A percentile compares a stretch with the other conserved stretches of the same genome.
Evolutionary conservation across 257 asterid genomes (phyloP).

Genomic region (Solanum pinnatisectum): DNA sequence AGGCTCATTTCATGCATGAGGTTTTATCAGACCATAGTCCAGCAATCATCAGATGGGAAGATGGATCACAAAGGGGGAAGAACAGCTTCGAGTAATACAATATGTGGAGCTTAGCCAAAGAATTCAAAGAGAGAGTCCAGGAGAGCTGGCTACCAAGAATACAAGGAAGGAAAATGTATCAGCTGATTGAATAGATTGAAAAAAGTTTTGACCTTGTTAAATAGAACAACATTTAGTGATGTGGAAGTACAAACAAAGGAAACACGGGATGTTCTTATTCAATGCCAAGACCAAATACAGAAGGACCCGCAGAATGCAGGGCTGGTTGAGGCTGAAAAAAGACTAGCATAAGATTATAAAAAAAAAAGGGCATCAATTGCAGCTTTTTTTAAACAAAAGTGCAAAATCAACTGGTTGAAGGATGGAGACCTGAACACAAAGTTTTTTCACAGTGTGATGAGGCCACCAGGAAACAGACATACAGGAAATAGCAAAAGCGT

Average conservation of each 20-base stretch:
- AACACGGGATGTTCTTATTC: not conserved
- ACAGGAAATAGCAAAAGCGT: accelerated
- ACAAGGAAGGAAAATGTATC: not conserved
- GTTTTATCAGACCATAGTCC: not conserved
- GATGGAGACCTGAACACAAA: not conserved
- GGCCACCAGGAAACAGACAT: not conserved
- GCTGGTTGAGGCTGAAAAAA: not conserved
- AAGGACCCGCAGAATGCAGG: not conserved
- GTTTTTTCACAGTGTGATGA: not conserved
- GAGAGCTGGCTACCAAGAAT: not conserved
- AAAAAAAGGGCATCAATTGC: not conserved
- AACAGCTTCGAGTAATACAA: not conserved
- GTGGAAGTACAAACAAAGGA: too few species aligned
- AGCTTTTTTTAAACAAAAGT: not conserved
- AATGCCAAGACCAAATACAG: not conserved
- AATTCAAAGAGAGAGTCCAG: too few species aligned
- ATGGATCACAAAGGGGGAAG: too few species aligned
- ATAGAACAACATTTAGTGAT: not conserved
- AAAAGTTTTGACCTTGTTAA: not conserved
- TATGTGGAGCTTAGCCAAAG: not conserved
- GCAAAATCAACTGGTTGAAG: not conserved
- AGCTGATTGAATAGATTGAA: not conserved
- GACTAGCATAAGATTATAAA: too few species aligned
- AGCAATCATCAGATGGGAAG: not conserved
- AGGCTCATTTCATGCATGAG: not conserved